Conservation (phyloP, 176 grass and related monocot genomes). For the Stipa capillata region DNA sequence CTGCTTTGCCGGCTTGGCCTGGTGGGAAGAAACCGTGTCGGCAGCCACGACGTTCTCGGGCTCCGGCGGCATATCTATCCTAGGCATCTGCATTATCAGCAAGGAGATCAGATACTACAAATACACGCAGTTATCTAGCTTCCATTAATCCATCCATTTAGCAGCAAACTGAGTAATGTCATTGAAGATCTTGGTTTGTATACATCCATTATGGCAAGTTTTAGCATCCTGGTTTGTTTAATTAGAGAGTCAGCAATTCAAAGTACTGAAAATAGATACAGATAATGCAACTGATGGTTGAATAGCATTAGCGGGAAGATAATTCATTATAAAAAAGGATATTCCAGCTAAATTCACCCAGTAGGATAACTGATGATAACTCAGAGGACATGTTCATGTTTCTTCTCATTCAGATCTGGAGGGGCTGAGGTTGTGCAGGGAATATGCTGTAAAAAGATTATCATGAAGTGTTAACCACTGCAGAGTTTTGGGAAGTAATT, state of each 20-base stretch:
- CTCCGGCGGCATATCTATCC: constrained; percentile 40
- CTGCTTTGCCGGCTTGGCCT: constrained; percentile 44
- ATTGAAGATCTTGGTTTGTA: too few species aligned
- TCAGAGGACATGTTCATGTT: background rate
- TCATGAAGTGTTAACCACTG: background rate
- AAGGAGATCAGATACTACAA: too few species aligned
- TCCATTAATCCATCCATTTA: too few species aligned
- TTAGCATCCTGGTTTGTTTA: background rate
- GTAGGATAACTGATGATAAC: too few species aligned
- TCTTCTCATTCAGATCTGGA: background rate
- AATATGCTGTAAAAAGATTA: background rate
- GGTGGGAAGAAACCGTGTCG: constrained; percentile 16
- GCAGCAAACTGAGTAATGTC: too few species aligned
- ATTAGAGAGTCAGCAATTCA: background rate
- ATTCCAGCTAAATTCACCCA: too few species aligned
- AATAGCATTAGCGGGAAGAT: background rate
- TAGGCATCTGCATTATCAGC: too few species aligned
- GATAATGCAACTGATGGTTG: background rate
- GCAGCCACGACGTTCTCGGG: constrained; percentile 32
- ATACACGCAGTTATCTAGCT: too few species aligned
- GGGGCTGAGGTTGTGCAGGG: background rate
- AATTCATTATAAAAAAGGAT: background rate
- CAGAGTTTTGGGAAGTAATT: background rate
- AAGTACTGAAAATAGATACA: background rate
- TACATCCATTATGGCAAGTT: too few species aligned